Base-by-base conservation (phyloP, 2,329 filamentous ascomycete genomes). In the Xylariaceae sp. region DNA sequence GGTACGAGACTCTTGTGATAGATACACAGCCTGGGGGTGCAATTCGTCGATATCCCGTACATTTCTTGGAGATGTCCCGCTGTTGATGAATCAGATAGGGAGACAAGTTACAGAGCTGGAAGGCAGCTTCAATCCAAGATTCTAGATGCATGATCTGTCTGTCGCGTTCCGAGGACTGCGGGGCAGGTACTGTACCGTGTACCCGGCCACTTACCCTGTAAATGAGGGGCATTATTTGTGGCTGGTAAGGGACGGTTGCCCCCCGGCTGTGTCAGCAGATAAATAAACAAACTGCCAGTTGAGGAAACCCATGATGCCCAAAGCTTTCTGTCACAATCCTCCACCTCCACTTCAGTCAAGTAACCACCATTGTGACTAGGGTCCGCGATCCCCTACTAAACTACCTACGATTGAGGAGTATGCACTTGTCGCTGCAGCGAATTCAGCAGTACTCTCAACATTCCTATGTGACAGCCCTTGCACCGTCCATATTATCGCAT, bases 251-350 rank as follows among this genome's bases (percentile, higher is more conserved):
- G 47, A 30, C 43, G 56, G 57, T 61, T 60, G 62, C 60, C 54
- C 58, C 58, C 57, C 61, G 52, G 60, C 57, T 55, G 55, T 50
- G 37, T 60, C 58, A 48, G 56, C 54, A 58, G 61, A 65, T 67
- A 70, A 70, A 70, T 67, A 70, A 70, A 70, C 68, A 70, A 70
- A 70, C 64, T 70, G 56, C 68, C 67, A 49, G 53, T 68, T 65
- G 57, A 59, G 67, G 68, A 58, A 55, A 56, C 32, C 27, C 45
- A 45, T 54, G 53, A 56, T 60, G 56, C 59, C 60, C 60, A 60
- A 60, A 53, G 41, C 39, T 34, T 51, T 49, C 49, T 31, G 3
- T 40, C 48, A 41, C 19, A 42, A 44, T 41, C 37, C 32, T 19
- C 19, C 19, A 19, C 19, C 26, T 48, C 44, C 37, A 12, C 51